Conservation (phyloP, 768 basidiomycete genomes). For the Amanita pallidorosea region DNA sequence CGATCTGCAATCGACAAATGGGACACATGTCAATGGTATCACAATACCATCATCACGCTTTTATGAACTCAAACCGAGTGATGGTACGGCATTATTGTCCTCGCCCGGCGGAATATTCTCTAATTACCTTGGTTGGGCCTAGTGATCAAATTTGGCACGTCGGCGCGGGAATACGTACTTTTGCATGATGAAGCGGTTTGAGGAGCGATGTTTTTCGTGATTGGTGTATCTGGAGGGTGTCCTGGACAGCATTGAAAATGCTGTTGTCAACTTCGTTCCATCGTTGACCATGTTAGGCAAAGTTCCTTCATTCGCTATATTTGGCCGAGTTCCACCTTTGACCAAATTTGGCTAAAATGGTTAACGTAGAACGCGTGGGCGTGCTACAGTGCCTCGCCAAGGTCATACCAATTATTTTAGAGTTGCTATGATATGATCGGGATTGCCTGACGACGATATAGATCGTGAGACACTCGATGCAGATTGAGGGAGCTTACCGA, state of each 20-base stretch:
- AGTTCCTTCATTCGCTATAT: too few relatives aligned
- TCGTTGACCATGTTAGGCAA: not conserved
- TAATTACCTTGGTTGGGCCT: not conserved
- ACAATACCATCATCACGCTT: constrained; percentile 78
- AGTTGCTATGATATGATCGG: constrained; percentile 1
- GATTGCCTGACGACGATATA: not conserved
- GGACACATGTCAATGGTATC: constrained; percentile 84
- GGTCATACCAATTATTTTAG: not conserved
- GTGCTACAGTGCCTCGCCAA: not conserved
- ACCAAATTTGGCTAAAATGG: not conserved
- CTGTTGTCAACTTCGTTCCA: not conserved
- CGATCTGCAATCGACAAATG: constrained; percentile 97
- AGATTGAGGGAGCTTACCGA: not conserved
- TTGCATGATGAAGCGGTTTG: constrained; percentile 65
- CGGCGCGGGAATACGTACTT: constrained; percentile 74
- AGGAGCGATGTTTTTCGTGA: not conserved
- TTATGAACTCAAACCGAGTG: constrained; percentile 70
- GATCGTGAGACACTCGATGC: not conserved
- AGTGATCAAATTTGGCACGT: constrained; percentile 85
- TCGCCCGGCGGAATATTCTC: constrained; percentile 2
- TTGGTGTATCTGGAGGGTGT: not conserved
- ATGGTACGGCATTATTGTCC: constrained; percentile 44
- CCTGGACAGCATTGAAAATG: not conserved
- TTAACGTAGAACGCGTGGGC: not conserved
- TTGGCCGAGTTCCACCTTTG: not conserved